Evolutionary conservation across 805 yeast species (phyloP).

Genomic region (Yamadazyma phyllophila): DNA sequence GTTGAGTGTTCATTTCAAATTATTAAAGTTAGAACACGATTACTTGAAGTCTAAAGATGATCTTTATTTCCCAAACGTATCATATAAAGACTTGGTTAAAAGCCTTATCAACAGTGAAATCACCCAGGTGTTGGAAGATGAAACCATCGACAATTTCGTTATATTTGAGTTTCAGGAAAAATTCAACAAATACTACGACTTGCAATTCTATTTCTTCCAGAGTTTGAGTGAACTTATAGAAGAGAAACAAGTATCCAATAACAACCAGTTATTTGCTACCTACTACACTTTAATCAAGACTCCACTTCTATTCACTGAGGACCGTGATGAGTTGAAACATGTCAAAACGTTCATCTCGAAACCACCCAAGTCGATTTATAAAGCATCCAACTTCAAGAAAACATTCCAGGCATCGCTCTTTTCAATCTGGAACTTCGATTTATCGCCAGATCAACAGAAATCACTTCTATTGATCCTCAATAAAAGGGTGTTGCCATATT

Average conservation of each 20-base stretch:
- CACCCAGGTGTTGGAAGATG: constrained; percentile 44
- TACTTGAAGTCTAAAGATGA: constrained; percentile 50
- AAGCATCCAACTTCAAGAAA: constrained; percentile 48
- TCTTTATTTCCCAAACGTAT: constrained; percentile 60
- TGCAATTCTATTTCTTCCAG: constrained; percentile 70
- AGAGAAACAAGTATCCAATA: constrained; percentile 21
- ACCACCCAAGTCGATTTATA: constrained; percentile 37
- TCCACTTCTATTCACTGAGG: constrained; percentile 20
- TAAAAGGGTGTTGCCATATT: constrained; percentile 77
- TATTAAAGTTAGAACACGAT: constrained; percentile 54
- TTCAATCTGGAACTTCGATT: constrained; percentile 48
- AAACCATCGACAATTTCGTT: constrained; percentile 46
- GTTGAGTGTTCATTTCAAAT: constrained; percentile 54
- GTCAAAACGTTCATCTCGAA: constrained; percentile 26
- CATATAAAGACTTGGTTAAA: constrained; percentile 43
- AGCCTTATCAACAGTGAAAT: constrained; percentile 27
- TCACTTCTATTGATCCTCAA: constrained; percentile 69
- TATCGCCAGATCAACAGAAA: constrained; percentile 60
- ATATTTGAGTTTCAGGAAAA: constrained; percentile 55
- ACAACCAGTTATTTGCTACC: constrained; percentile 34
- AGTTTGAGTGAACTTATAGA: constrained; percentile 34
- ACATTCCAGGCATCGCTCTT: constrained; percentile 73
- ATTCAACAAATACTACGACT: constrained; percentile 63
- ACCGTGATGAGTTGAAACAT: constrained; percentile 30
- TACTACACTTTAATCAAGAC: constrained; percentile 36